These are phyloP conservation scores for Termitomyces sp. DNA, from an alignment of 768 basidiomycete species.

Conservation along the genomic window DNA sequence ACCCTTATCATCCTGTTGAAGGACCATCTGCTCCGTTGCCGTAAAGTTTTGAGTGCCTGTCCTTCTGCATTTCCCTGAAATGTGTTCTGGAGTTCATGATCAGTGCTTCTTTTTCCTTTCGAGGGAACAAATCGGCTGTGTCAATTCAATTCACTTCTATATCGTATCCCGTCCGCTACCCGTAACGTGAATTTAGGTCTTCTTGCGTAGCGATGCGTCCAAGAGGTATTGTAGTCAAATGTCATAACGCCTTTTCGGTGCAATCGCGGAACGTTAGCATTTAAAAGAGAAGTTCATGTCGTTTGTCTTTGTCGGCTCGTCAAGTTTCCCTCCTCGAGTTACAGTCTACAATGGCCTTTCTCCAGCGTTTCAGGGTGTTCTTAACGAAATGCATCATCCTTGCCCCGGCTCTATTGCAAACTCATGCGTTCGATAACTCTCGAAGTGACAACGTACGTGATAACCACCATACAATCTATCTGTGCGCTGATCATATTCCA, in stretches of 20 bases:
- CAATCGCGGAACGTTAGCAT: conserved; percentile 1
- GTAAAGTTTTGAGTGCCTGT: not conserved
- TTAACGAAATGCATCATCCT: conserved; percentile 8
- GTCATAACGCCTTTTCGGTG: not conserved
- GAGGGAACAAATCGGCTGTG: not conserved
- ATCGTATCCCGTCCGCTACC: not conserved
- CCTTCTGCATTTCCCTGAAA: not conserved
- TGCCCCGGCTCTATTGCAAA: conserved; percentile 5
- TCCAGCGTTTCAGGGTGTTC: not conserved
- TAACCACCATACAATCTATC: not conserved
- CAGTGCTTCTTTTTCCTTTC: conserved; percentile 13
- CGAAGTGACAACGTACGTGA: conserved; percentile 34
- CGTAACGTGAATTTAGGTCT: not conserved
- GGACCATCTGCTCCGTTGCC: not conserved
- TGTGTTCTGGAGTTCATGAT: not conserved
- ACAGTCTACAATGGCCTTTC: conserved; percentile 12
- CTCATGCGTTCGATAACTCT: conserved; percentile 28
- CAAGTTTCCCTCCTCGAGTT: not conserved
- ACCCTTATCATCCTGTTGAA: conserved; percentile 7
- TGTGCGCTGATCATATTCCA: conserved; percentile 18
- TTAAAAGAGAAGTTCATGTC: conserved; percentile 7
- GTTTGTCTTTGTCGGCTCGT: not conserved
- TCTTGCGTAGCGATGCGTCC: not conserved
- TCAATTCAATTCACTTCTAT: not conserved
- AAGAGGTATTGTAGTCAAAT: conserved; percentile 5